Base-by-base conservation (phyloP, 2,329 filamentous ascomycete species). In the Ciborinia camelliae region DNA sequence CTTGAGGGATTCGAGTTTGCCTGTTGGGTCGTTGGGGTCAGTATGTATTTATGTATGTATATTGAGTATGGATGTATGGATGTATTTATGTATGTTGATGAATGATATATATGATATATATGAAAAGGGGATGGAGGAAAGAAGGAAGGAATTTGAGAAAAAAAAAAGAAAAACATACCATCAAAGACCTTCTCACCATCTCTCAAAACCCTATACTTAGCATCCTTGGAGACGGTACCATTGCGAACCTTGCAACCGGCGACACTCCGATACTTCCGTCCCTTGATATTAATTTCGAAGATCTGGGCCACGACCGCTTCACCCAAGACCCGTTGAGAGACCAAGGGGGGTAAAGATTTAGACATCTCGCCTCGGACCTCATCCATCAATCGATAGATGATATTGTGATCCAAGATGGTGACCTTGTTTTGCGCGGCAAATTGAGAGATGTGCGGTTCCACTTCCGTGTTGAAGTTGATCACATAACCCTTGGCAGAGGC, bases 211-310 rank as follows among this genome's bases (percentile, higher is more conserved):
- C 89, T 86, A 64, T 92, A 90, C 74, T 85, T 85, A 26, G 81
- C 81, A 1, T 81, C 82, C 70, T 82, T 86, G 67, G 80, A 83
- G 45, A 99, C 81, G 28, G 84, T 75, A 2, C 95, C 95, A 73
- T 96, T 97, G 66, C 90, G 83, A 28, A 99, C 86, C 77, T 88
- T 93, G 72, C 91, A 96, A 3, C 95, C 95, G 0, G 95, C 95
- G 76, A 98, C 88, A 65, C 87, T 87, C 75, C 88, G 84, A 74
- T 83, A 90, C 68, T 84, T 80, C 65, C 87, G 84, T 23, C 88
- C 87, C 73, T 89, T 90, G 62, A 94, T 66, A 58, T 90, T 92
- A 75, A 98, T 96, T 35, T 89, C 83, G 77, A 99, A 99, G 2
- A 93, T 76, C 74, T 93, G 86, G 20, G 88, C 80, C 41, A 99